These are phyloP conservation scores for Narthecium ossifragum DNA, from an alignment of 106 monocot genomes.

Conservation along the genomic window DNA sequence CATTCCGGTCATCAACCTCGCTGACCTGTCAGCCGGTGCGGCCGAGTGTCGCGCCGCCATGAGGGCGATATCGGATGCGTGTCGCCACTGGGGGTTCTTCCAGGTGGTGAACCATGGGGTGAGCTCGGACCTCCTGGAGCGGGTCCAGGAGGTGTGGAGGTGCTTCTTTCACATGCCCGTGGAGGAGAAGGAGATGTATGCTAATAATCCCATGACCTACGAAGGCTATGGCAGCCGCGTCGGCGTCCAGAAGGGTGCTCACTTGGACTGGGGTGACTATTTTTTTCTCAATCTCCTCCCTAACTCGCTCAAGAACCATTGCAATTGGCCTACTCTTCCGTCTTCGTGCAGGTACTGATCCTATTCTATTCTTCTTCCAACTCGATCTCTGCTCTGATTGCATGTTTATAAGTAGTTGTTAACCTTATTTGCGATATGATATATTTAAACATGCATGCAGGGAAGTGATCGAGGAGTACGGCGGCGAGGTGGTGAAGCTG, in stretches of 20 bases:
- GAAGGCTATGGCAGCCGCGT: slow-evolving; percentile 44
- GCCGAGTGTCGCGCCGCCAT: background rate
- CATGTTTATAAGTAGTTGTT: background rate
- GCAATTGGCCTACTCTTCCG: slow-evolving; percentile 27
- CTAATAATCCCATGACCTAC: slow-evolving; percentile 20
- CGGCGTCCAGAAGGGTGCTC: slow-evolving; percentile 19
- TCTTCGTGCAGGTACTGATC: slow-evolving; percentile 8
- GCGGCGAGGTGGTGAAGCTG: slow-evolving; percentile 10
- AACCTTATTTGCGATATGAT: background rate
- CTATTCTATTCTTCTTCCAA: background rate
- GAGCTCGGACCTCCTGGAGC: slow-evolving; percentile 9
- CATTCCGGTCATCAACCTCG: slow-evolving; percentile 21
- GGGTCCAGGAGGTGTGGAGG: slow-evolving; percentile 17
- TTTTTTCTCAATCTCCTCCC: slow-evolving; percentile 29
- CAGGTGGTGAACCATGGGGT: slow-evolving; percentile 40
- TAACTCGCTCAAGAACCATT: slow-evolving; percentile 6
- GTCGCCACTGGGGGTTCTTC: slow-evolving; percentile 35
- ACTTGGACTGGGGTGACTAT: slow-evolving; percentile 45
- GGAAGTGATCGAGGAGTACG: slow-evolving; percentile 18
- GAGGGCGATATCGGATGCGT: slow-evolving; percentile 17
- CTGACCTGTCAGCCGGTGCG: background rate
- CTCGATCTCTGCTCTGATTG: background rate
- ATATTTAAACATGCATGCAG: background rate
- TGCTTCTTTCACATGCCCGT: slow-evolving; percentile 30
- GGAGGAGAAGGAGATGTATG: slow-evolving; percentile 23